Base-by-base conservation (phyloP, 176 grass and related monocot genomes). In the Oryza meyeriana region DNA sequence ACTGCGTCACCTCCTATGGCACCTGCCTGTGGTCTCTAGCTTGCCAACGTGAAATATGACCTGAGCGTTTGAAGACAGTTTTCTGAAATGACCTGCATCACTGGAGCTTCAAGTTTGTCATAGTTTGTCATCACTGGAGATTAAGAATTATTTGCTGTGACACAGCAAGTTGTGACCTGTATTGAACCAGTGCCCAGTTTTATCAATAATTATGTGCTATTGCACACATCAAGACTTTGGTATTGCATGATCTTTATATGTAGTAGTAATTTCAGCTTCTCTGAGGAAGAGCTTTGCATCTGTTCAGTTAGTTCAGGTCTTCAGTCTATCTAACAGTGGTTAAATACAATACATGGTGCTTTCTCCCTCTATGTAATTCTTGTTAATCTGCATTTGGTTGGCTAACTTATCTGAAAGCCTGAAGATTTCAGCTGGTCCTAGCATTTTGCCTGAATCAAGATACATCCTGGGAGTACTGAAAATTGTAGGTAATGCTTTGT, bases 1-100 rank as follows among this genome's bases (percentile, higher is more conserved):
- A 79, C 88, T 80, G 92, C 84, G 84, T 88, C 87, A 74, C 94
- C 90, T 83, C 85, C 89, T 34, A 95, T 99, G 96, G 93, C 96
- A 86, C 96, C 96, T 81, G 79, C 89, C 64, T 93, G 87, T 74
- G 93, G 93, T 55, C 91, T 99, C 22, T 99, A 95, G 81, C 96
- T 99, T 77, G 89, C 79, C 38, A 88, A 92, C 6, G 93, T 99
- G 76, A 99, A 99, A 84, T 95, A 99, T 88, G 91, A 99, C 71
- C 75, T 90, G 28, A 82, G 33, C 68, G 50, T 84, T 81, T 87
- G 67, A 84, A 81, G 42, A 71, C 8, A 42, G n/a, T 74, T 25
- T 69, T 68, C 32, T 87, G n/a, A 82, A 68, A 44, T 27, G 48
- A 24, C 36, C 58, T 75, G 35, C 81, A 14, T 42, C 35, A 24